These are phyloP conservation scores for Eutypa lata DNA, from an alignment of 2,329 filamentous ascomycete genomes.

Conservation along the genomic window DNA sequence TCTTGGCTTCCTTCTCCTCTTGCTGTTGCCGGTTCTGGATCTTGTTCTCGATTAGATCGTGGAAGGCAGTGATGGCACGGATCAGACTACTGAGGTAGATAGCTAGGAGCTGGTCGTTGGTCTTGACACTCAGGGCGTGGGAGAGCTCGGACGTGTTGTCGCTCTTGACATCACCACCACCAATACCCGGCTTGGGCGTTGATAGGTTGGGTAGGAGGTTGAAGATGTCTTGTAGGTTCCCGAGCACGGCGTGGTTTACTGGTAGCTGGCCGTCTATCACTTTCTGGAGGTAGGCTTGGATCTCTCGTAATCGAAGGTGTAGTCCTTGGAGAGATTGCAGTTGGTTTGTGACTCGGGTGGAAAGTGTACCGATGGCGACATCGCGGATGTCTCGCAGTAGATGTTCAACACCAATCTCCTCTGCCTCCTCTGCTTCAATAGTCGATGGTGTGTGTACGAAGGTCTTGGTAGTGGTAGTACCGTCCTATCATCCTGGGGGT, in stretches of 20 bases:
- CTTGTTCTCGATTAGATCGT: slow-evolving; percentile 99
- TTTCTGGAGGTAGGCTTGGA: slow-evolving; percentile 92
- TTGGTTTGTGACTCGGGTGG: slow-evolving; percentile 95
- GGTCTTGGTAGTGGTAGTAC: slow-evolving; percentile 92
- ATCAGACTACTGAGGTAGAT: slow-evolving; percentile 98
- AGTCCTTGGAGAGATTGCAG: slow-evolving; percentile 95
- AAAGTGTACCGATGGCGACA: slow-evolving; percentile 93
- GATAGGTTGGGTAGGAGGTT: slow-evolving; percentile 96
- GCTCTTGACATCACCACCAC: slow-evolving; percentile 40
- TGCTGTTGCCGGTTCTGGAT: slow-evolving; percentile 97
- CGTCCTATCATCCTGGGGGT: slow-evolving; percentile 61
- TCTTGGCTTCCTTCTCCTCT: slow-evolving; percentile 90
- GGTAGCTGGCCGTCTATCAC: slow-evolving; percentile 90
- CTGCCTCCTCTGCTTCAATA: slow-evolving; percentile 97
- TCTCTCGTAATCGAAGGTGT: slow-evolving; percentile 90
- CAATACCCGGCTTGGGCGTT: slow-evolving; percentile 62
- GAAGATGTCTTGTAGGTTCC: slow-evolving; percentile 98
- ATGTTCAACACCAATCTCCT: slow-evolving; percentile 98
- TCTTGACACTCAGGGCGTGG: slow-evolving; percentile 98
- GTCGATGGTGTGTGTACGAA: slow-evolving; percentile 98
- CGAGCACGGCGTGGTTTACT: slow-evolving; percentile 94
- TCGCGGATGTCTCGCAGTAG: slow-evolving; percentile 96
- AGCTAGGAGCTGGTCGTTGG: slow-evolving; percentile 97
- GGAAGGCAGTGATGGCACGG: slow-evolving; percentile 96
- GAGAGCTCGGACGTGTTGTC: slow-evolving; percentile 72